A percentile compares a stretch with the other conserved stretches of the same genome.
phyloP scores from a whole-genome alignment of 2,329 filamentous ascomycete species.

The Stemphylium lycopersici region DNA sequence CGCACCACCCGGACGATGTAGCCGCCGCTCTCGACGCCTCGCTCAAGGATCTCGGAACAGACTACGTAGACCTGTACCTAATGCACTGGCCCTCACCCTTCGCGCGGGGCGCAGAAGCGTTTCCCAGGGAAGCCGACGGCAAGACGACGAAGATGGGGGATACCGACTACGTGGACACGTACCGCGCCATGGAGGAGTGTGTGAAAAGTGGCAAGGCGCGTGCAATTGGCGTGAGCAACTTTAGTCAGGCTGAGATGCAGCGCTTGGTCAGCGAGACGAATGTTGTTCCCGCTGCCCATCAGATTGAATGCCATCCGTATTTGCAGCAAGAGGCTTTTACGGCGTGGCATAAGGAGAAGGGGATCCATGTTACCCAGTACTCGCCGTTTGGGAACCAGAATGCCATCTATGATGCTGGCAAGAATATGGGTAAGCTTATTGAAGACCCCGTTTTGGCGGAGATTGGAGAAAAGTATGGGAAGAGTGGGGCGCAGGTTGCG shows the following conservation, averaged over 20 bases:
- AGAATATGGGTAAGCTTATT: constrained; percentile 48
- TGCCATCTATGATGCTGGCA: constrained; percentile 39
- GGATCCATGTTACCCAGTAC: constrained; percentile 44
- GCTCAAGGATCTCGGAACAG: constrained; percentile 76
- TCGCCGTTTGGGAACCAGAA: constrained; percentile 46
- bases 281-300: constrained; percentile 39
- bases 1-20: constrained; percentile 73
- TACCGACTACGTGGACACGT: constrained; percentile 39
- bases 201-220: constrained; percentile 43
- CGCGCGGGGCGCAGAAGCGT: constrained; percentile 71
- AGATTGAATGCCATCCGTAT: constrained; percentile 42
- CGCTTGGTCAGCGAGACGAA: constrained; percentile 56
- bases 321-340: constrained; percentile 37
- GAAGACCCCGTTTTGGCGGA: constrained; percentile 66
- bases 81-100: constrained; percentile 79
- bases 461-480: constrained; percentile 69
- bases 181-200: constrained; percentile 50
- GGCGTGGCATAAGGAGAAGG: constrained; percentile 35
- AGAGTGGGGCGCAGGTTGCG: constrained; percentile 81
- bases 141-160: constrained; percentile 29
- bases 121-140: constrained; percentile 56
- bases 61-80: constrained; percentile 89
- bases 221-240: constrained; percentile 45
- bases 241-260: constrained; percentile 53
- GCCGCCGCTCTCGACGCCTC: constrained; percentile 74